Percentiles rank a stretch among this genome's conserved stretches.
Evolutionary conservation across 225 moss, liverwort and hornwort species (phyloP).

Genomic region (Physcomitrellopsis africana): DNA sequence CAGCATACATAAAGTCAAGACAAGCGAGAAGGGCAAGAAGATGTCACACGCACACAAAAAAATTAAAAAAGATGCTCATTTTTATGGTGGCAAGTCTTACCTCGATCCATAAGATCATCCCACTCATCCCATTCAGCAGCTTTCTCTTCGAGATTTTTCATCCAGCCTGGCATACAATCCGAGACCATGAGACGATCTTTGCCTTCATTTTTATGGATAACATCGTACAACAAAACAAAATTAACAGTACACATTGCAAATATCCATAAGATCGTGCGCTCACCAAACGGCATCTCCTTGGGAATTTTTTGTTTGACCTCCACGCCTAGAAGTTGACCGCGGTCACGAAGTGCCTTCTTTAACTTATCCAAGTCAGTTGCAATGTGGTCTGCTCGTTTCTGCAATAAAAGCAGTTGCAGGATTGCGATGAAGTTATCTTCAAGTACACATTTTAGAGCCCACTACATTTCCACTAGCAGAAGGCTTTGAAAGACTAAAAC

Average conservation of each 20-base stretch:
- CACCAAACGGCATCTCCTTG: conserved; percentile 88
- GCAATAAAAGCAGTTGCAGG: conserved; percentile 30
- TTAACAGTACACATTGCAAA: conserved; percentile 13
- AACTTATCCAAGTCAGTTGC: conserved; percentile 81
- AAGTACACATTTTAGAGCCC: conserved; percentile 19
- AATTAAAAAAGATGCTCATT: not conserved
- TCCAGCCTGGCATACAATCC: conserved; percentile 70
- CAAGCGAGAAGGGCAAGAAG: conserved; percentile 18
- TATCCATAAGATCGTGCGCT: conserved; percentile 26
- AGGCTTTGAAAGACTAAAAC: conserved; percentile 16
- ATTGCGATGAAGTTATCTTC: conserved; percentile 20
- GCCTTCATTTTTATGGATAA: conserved; percentile 2
- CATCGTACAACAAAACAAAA: conserved; percentile 4
- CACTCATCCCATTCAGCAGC: conserved; percentile 91
- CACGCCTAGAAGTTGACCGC: conserved; percentile 76
- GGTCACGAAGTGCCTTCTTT: conserved; percentile 88
- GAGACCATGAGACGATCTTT: conserved; percentile 28
- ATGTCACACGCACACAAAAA: conserved; percentile 11
- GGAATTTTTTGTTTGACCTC: conserved; percentile 74
- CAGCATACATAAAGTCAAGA: conserved; percentile 13
- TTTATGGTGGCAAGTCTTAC: conserved; percentile 39
- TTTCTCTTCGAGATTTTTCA: conserved; percentile 80
- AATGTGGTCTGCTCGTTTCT: conserved; percentile 90
- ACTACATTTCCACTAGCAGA: conserved; percentile 18
- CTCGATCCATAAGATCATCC: conserved; percentile 93